These are phyloP conservation scores for Lactifluus echinatus DNA, from an alignment of 768 basidiomycete genomes.

Conservation along the genomic window DNA sequence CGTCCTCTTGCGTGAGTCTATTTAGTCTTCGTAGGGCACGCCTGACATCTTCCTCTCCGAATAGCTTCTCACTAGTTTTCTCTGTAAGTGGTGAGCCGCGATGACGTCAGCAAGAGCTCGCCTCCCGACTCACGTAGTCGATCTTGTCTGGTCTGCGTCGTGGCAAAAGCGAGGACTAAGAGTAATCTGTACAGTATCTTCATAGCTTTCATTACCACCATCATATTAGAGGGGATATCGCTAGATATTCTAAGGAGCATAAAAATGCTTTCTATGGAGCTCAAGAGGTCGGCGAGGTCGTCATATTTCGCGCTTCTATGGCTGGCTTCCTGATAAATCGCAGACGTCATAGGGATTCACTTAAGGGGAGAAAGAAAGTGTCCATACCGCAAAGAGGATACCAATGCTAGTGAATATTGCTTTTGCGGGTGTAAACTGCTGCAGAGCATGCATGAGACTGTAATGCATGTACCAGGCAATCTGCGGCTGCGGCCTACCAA, in stretches of 20 bases:
- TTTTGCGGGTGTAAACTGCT: background rate
- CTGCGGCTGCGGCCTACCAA: background rate
- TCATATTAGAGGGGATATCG: background rate
- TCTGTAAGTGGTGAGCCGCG: background rate
- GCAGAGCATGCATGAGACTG: background rate
- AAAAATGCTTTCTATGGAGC: background rate
- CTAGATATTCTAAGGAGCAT: background rate
- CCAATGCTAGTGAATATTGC: background rate
- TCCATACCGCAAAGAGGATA: conserved; percentile 4
- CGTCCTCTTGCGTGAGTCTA: conserved; percentile 3
- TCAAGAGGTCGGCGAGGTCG: background rate
- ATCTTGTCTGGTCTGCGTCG: background rate
- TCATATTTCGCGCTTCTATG: background rate
- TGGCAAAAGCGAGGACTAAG: background rate
- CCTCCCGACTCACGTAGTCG: conserved; percentile 2
- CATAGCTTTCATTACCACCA: background rate
- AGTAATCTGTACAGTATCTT: conserved; percentile 4
- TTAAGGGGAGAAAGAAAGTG: too few species aligned
- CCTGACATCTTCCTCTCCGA: background rate
- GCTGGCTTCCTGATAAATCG: background rate
- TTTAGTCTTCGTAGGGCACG: background rate
- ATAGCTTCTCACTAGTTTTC: background rate
- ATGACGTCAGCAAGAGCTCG: background rate
- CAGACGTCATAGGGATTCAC: background rate
- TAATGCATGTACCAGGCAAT: background rate